Percentiles rank a stretch among this genome's conserved stretches.
Conservation (phyloP, 208 protist species). For the Trypanosoma mega region DNA sequence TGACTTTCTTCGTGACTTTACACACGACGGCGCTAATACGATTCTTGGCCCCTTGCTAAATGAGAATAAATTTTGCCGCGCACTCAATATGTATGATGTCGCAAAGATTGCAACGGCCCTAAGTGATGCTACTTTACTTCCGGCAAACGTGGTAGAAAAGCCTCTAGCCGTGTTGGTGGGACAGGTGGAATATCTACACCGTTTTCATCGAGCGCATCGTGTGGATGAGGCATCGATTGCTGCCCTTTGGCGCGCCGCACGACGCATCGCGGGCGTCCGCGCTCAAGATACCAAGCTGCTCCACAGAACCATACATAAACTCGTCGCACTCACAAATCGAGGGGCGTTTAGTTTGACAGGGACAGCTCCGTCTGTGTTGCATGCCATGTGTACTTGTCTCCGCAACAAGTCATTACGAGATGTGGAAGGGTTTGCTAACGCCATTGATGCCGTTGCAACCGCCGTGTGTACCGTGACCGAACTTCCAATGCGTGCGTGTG, state of each 20-base stretch:
- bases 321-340: slow-evolving; percentile 4
- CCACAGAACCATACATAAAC: no score
- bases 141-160: no score
- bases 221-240: slow-evolving; percentile 25
- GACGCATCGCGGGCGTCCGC: not conserved
- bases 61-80: slow-evolving; percentile 15
- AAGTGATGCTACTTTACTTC: slow-evolving; percentile 18
- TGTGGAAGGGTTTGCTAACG: not conserved
- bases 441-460: not conserved
- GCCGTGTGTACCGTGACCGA: not conserved
- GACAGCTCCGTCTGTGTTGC: slow-evolving; percentile 19
- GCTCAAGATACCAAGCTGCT: not conserved
- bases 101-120: slow-evolving; percentile 26
- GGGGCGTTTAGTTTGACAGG: not conserved
- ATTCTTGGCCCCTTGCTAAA: not conserved
- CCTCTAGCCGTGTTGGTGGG: no score
- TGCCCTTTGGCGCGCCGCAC: slow-evolving; percentile 14
- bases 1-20: slow-evolving; percentile 25
- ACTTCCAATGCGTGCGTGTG: no score
- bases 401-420: not conserved
- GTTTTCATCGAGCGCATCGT: slow-evolving; percentile 12
- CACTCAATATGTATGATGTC: slow-evolving; percentile 32
- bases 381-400: slow-evolving; percentile 25
- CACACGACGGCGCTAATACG: not conserved
- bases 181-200: slow-evolving; percentile 16